These are phyloP conservation scores for baker's yeast (Saccharomyces cerevisiae) DNA, from an alignment of 805 yeast species.

Conservation along the genomic window DNA sequence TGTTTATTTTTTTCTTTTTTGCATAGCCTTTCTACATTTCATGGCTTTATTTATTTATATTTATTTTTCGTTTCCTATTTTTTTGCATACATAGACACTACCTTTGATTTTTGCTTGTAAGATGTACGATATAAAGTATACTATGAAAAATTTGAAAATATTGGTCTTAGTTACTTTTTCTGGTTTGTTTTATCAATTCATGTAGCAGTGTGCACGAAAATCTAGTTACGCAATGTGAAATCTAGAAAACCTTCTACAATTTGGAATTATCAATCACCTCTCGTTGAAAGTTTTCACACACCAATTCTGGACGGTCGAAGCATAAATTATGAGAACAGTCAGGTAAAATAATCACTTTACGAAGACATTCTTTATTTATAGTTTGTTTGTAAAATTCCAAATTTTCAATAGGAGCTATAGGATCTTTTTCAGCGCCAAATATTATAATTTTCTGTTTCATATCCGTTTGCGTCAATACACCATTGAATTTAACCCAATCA, in stretches of 20 bases:
- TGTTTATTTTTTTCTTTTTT: not conserved
- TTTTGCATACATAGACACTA: not conserved
- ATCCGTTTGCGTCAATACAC: not conserved
- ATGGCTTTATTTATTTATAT: not conserved
- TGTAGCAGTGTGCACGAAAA: not conserved
- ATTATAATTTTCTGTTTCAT: slow-evolving; percentile 5
- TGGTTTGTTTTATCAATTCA: not conserved
- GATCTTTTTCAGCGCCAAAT: slow-evolving; percentile 22
- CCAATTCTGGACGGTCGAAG: slow-evolving; percentile 17
- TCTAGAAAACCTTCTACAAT: not conserved
- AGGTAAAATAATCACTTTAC: slow-evolving; percentile 8
- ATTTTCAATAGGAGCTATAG: slow-evolving; percentile 16
- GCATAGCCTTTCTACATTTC: not conserved
- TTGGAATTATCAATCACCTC: not conserved
- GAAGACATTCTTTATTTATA: slow-evolving; percentile 1
- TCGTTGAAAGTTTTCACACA: slow-evolving; percentile 6
- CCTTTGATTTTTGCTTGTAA: not conserved
- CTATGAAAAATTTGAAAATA: not conserved
- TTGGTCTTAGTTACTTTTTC: not conserved
- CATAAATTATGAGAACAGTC: slow-evolving; percentile 25
- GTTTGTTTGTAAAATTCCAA: slow-evolving; percentile 5
- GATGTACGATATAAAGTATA: not conserved
- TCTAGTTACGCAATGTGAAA: too few species aligned
- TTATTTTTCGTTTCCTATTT: not conserved
- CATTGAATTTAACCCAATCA: slow-evolving; percentile 15